Base-by-base conservation (phyloP, 495 filamentous ascomycete species). In the Talaromyces nanjingensis region DNA sequence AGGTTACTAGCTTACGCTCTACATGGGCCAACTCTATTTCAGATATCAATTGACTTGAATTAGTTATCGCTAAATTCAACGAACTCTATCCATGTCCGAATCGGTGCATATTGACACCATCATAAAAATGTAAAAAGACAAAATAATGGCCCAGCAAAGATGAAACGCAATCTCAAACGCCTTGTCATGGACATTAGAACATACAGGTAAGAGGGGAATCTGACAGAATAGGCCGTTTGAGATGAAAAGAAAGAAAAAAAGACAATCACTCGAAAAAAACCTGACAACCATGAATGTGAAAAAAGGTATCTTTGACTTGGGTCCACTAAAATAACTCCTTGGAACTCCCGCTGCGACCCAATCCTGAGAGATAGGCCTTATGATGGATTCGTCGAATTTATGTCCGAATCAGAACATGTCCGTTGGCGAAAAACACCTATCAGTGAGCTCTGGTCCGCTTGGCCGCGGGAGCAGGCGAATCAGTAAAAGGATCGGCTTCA, bases 371-470 rank as follows among this genome's bases (percentile, higher is more conserved):
- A 14, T 34, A n/a, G 12, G 27, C 29, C 56, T 3, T 33, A 16
- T 57, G 27, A 33, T 12, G 27, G 24, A 57, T n/a, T 57, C 27
- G 22, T 16, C 25, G 22, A 22, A 29, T 27, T 22, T 2, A 42
- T 42, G 4, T 42, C 14, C 56, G n/a, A 37, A 14, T 31, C 11
- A 59, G 14, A 25, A 59, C 7, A 56, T 14, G 20, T 56, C 16
- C 53, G 6, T 29, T 27, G 9, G 22, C 22, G 53, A 56, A 2
- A n/a, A 29, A 56, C 27, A 11, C 12, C 56, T 7, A 22, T 59
- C 56, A 60, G 33, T 65, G 31, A 65, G 22, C 68, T 31, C 70
- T 67, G 33, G 76, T 71, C 62, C 66, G 73, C 65, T 77, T 78
- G 6, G 70, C 49, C 29, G 59, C 69, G 2, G 75, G 71, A 6